Conservation (phyloP, 1,284 basidiomycete genomes). For the Schizophyllum amplum region DNA sequence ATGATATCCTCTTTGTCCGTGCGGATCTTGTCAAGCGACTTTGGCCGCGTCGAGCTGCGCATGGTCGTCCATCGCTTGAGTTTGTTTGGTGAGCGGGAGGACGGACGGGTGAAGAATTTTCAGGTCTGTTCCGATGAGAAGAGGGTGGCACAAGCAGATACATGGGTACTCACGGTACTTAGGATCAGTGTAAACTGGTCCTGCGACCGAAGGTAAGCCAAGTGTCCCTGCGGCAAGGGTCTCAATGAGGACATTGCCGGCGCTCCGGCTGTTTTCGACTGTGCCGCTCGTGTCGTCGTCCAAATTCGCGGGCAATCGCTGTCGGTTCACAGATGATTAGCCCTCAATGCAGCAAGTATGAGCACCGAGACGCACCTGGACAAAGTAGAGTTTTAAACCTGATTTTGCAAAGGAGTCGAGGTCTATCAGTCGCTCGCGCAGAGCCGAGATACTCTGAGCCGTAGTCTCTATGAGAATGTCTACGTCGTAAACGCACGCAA, state of each 20-base stretch:
- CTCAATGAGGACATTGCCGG: conserved; percentile 23
- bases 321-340: not conserved
- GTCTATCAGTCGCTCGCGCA: conserved; percentile 17
- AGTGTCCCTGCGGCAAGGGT: conserved; percentile 20
- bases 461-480: conserved; percentile 25
- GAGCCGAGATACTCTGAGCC: conserved; percentile 10
- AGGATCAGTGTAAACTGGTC: conserved; percentile 13
- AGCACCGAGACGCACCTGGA: conserved; percentile 16
- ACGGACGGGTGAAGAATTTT: conserved; percentile 23
- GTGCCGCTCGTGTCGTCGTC: conserved; percentile 10
- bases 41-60: conserved; percentile 17
- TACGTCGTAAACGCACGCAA: conserved; percentile 19
- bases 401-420: conserved; percentile 19
- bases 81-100: conserved; percentile 27
- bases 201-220: conserved; percentile 21
- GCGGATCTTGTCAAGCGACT: conserved; percentile 18
- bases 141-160: not conserved
- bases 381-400: conserved; percentile 23
- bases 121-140: conserved; percentile 13
- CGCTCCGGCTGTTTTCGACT: conserved; percentile 14
- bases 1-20: conserved; percentile 19
- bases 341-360: not conserved
- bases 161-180: conserved; percentile 6
- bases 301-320: not conserved
- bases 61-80: conserved; percentile 24